These are phyloP conservation scores for Fusarium sarcochroum DNA, from an alignment of 2,329 filamentous ascomycete species.

Conservation along the genomic window DNA sequence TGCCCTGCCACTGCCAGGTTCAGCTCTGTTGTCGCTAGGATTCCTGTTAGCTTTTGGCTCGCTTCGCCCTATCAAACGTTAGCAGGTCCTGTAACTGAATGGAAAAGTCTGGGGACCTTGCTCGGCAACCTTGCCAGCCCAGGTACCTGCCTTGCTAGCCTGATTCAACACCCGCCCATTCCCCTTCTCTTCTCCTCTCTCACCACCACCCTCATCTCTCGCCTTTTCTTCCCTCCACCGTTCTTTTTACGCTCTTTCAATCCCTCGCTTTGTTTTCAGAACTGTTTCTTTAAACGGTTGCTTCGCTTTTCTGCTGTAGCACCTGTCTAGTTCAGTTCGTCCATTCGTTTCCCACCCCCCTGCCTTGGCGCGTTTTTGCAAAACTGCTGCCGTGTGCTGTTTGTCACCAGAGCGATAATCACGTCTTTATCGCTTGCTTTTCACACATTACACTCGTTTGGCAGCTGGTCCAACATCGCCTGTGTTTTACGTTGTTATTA, in stretches of 20 bases:
- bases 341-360: constrained; percentile 46
- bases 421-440: constrained; percentile 33
- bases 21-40: constrained; percentile 28
- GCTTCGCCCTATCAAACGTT: constrained; percentile 42
- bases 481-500: constrained; percentile 27
- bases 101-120: constrained; percentile 33
- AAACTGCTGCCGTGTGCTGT: constrained; percentile 36
- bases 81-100: constrained; percentile 24
- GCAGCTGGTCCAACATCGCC: constrained; percentile 47
- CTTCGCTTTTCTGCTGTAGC: constrained; percentile 39
- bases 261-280: constrained; percentile 32
- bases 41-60: constrained; percentile 20
- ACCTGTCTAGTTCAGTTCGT: constrained; percentile 47
- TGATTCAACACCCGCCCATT: constrained; percentile 23
- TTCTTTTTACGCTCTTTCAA: constrained; percentile 32
- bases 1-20: constrained; percentile 26
- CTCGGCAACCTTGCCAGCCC: constrained; percentile 16
- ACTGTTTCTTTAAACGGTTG: constrained; percentile 39
- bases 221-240: constrained; percentile 23
- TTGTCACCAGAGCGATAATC: constrained; percentile 17
- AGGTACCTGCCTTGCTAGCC: constrained; percentile 7
- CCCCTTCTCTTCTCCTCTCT: constrained; percentile 33
- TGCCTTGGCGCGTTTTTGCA: constrained; percentile 45
- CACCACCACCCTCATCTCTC: constrained; percentile 34
- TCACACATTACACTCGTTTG: constrained; percentile 36